Evolutionary conservation across 768 basidiomycete genomes (phyloP).

Genomic region (Suillus plorans): DNA sequence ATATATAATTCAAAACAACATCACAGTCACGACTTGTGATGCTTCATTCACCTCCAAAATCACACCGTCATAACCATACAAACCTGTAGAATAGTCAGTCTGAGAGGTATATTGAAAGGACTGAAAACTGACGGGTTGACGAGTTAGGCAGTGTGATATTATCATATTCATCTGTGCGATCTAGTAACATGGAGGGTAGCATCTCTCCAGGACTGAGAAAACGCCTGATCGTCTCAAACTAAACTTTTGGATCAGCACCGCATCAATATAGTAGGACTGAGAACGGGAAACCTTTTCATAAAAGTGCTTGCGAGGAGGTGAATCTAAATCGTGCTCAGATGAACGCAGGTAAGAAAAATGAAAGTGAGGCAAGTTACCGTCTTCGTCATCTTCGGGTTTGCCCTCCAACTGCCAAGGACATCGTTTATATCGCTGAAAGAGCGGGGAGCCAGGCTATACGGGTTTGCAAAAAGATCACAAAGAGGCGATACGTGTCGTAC

Average conservation of each 20-base stretch:
- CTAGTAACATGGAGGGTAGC: conserved; percentile 78
- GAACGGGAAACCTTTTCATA: conserved; percentile 55
- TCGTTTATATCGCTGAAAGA: conserved; percentile 89
- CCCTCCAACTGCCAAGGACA: conserved; percentile 90
- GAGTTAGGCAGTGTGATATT: conserved; percentile 65
- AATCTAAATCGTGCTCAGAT: conserved; percentile 44
- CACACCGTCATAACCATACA: conserved; percentile 80
- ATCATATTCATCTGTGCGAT: conserved; percentile 77
- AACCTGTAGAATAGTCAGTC: conserved; percentile 14
- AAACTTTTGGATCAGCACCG: neutral
- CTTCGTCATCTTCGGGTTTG: conserved; percentile 78
- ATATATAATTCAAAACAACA: conserved; percentile 49
- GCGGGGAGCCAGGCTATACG: conserved; percentile 75
- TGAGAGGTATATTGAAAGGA: neutral
- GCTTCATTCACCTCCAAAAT: conserved; percentile 78
- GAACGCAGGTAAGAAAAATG: neutral
- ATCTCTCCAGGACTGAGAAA: conserved; percentile 74
- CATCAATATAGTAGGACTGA: neutral
- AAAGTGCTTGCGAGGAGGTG: conserved; percentile 72
- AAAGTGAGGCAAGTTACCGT: conserved; percentile 44
- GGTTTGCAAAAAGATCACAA: conserved; percentile 4
- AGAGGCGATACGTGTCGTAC: conserved; percentile 42
- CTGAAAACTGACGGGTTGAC: conserved; percentile 56
- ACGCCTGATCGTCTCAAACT: conserved; percentile 80
- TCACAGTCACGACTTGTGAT: conserved; percentile 75